Evolutionary conservation across 352 stramenopile species (phyloP), one percentile per base, ranked within the genome.

Genomic region (Phytopythium sindhum): DNA sequence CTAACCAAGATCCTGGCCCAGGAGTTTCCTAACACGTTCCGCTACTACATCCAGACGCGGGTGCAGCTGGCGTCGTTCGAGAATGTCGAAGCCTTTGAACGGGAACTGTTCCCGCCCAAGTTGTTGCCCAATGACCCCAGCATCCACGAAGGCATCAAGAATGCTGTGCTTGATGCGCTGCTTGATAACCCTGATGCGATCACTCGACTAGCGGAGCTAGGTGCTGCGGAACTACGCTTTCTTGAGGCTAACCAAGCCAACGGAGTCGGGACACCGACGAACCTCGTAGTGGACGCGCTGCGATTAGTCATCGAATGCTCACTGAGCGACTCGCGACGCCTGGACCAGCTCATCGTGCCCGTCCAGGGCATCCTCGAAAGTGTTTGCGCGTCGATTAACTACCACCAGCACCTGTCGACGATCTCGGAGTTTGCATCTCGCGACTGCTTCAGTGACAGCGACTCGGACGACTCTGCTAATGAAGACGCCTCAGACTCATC

Each of bases 21-120:
- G 51, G 70, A 89, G 64, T 89, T 89, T 26, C 84, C 84, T 1
- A 91, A 93, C 58, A 93, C 84, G 24, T 91, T 91, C 59, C 73
- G 78, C 21, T 93, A 89, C 48, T 90, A 80, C 55, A 86, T 87
- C 24, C 81, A 91, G 53, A 77, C 77, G 2, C 86, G 76, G 39
- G 66, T 89, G 39, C 84, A 91, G 53, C 41, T 93, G 11, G 76
- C 81, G 17, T 93, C 84, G 15, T 93, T 86, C 58, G 84, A 93
- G 42, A 87, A 71, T n/a, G 78, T 93, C 1, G 78, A 85, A 26
- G 33, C 77, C 0, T 93, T 89, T 68, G 84, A 93, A 50, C 70
- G 72, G 0, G 81, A 91, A 59, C 67, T 93, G 1, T 90, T 90
- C 47, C 80, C 84, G 3, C 68, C 73, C 1, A 84, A 73, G 50